These are phyloP conservation scores for Monosporascus ibericus DNA, from an alignment of 2,329 filamentous ascomycete genomes.

Conservation along the genomic window DNA sequence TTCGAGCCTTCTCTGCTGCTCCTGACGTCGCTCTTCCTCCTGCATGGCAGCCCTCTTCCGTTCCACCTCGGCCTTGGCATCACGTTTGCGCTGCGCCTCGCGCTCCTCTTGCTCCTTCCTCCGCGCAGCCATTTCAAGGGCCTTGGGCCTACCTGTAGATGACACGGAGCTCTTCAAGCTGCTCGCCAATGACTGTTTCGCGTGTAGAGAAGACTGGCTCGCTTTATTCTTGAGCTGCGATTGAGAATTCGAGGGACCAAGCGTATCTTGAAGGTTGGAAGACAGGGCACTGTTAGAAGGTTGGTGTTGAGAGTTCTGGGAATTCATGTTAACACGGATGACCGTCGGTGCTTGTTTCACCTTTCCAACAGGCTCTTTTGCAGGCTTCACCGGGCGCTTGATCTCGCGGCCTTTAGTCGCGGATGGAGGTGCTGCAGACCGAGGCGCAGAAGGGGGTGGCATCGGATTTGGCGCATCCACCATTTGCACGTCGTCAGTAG, in stretches of 20 bases:
- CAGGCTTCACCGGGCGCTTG: conserved; percentile 57
- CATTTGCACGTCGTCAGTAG: conserved; percentile 48
- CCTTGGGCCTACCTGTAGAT: conserved; percentile 61
- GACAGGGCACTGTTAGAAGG: conserved; percentile 52
- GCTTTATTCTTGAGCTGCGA: conserved; percentile 54
- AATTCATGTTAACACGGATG: conserved; percentile 64
- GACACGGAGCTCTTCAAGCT: conserved; percentile 61
- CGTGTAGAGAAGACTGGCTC: conserved; percentile 60
- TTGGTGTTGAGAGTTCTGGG: conserved; percentile 54
- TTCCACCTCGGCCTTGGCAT: conserved; percentile 76
- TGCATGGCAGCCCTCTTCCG: conserved; percentile 63
- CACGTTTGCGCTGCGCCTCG: conserved; percentile 70
- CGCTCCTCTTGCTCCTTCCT: conserved; percentile 83
- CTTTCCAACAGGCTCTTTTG: conserved; percentile 53
- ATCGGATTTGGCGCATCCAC: conserved; percentile 46
- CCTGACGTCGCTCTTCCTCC: conserved; percentile 58
- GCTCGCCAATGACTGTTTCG: conserved; percentile 49
- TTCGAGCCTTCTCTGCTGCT: conserved; percentile 54
- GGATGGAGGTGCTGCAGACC: conserved; percentile 42
- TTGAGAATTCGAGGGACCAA: conserved; percentile 34
- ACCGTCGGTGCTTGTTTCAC: conserved; percentile 64
- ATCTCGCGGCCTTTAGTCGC: conserved; percentile 44
- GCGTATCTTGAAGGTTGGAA: conserved; percentile 52
- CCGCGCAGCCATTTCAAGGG: conserved; percentile 67
- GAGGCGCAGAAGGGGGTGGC: conserved; percentile 55